Conservation (phyloP, 148 eudicot species). For the Selenicereus undatus region DNA sequence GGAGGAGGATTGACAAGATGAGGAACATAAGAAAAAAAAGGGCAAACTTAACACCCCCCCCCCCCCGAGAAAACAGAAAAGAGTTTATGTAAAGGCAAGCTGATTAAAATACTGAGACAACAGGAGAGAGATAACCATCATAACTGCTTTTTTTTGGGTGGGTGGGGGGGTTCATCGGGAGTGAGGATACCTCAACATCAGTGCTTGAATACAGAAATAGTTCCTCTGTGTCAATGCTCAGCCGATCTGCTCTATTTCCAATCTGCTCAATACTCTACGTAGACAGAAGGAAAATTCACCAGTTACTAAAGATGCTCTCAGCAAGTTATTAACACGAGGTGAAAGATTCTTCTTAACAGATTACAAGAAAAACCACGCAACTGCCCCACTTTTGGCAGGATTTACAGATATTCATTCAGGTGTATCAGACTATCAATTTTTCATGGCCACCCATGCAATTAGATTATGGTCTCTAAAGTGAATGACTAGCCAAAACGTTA, state of each 20-base stretch:
- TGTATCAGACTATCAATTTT: too few relatives aligned
- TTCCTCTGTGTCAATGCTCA: slow-evolving; percentile 64
- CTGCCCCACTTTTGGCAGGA: background rate
- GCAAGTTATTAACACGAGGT: slow-evolving; percentile 3
- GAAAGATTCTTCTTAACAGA: background rate
- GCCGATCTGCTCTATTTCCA: slow-evolving; percentile 87
- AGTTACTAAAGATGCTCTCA: slow-evolving; percentile 3
- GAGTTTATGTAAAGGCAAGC: background rate
- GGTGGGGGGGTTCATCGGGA: background rate
- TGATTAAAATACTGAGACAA: background rate
- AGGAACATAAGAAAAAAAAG: background rate
- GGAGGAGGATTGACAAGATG: background rate
- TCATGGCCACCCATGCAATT: too few relatives aligned
- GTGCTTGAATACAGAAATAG: slow-evolving; percentile 85
- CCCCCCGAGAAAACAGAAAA: background rate
- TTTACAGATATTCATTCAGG: background rate
- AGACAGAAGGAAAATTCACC: slow-evolving; percentile 11
- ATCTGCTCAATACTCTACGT: slow-evolving; percentile 93
- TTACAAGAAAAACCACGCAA: background rate
- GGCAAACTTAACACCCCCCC: background rate
- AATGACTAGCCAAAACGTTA: background rate
- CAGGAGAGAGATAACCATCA: background rate
- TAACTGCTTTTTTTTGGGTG: background rate
- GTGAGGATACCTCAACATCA: slow-evolving; percentile 61
- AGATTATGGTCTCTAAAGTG: background rate